phyloP scores from a whole-genome alignment of 305 asterid genomes.

The Galium porrigens region DNA sequence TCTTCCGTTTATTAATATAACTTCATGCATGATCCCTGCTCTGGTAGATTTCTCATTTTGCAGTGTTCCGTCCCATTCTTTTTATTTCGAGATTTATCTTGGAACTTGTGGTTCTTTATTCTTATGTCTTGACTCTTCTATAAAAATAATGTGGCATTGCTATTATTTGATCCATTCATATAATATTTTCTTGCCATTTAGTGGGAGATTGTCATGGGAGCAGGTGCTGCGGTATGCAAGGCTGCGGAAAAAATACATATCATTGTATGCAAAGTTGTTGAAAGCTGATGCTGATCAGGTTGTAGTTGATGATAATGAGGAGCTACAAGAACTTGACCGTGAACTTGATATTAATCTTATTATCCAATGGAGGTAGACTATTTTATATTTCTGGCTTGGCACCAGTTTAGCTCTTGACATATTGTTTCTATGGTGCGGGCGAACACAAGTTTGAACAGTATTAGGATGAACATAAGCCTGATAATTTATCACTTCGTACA shows the following conservation, averaged over 20 bases:
- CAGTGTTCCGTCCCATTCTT: background rate
- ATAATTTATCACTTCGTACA: background rate
- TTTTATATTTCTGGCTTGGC: background rate
- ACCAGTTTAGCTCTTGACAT: background rate
- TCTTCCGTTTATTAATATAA: background rate
- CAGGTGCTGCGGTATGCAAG: constrained; percentile 64
- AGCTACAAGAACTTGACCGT: constrained; percentile 71
- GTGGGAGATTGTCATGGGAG: constrained; percentile 90
- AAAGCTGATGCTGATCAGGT: constrained; percentile 59
- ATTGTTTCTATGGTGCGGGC: background rate
- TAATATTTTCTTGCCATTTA: constrained; percentile 27
- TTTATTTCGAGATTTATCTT: background rate
- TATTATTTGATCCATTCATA: background rate
- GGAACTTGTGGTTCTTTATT: background rate
- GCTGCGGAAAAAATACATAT: constrained; percentile 69
- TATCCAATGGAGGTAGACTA: constrained; percentile 78
- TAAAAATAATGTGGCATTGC: background rate
- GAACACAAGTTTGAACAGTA: background rate
- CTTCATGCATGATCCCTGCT: background rate
- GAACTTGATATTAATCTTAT: constrained; percentile 78
- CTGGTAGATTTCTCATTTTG: background rate
- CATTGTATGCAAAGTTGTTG: constrained; percentile 66
- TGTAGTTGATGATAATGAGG: constrained; percentile 58
- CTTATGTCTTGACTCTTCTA: background rate
- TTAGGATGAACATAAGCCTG: background rate